Evolutionary conservation across 2,329 filamentous ascomycete genomes (phyloP).

Genomic region (Alternaria angustiovoidea): DNA sequence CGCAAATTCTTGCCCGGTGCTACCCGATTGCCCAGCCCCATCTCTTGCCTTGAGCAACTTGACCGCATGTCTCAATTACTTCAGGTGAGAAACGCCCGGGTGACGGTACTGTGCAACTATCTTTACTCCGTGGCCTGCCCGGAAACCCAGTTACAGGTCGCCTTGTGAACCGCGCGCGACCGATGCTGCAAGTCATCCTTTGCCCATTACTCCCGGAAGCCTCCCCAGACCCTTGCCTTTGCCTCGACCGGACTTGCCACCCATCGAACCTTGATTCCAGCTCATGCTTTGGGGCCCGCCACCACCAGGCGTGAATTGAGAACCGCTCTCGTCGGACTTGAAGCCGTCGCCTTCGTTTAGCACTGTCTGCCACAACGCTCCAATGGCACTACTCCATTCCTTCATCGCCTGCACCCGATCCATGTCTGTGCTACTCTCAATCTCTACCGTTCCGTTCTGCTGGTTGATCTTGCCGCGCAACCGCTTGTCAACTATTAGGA

Average conservation of each 20-base stretch:
- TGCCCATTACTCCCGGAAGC: conserved; percentile 45
- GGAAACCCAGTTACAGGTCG: conserved; percentile 43
- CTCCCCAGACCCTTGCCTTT: conserved; percentile 53
- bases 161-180: conserved; percentile 40
- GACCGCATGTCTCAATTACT: conserved; percentile 48
- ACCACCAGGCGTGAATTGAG: conserved; percentile 45
- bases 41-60: conserved; percentile 31
- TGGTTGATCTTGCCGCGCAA: conserved; percentile 91
- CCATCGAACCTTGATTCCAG: conserved; percentile 42
- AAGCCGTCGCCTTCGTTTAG: conserved; percentile 82
- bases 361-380: conserved; percentile 72
- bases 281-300: conserved; percentile 34
- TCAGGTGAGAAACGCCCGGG: conserved; percentile 39
- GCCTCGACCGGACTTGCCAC: conserved; percentile 39
- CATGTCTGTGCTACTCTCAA: conserved; percentile 75
- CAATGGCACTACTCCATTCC: conserved; percentile 75
- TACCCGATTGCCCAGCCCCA: conserved; percentile 37
- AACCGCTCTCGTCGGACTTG: conserved; percentile 57
- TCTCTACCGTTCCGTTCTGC: conserved; percentile 81
- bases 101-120: conserved; percentile 47
- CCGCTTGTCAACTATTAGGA: conserved; percentile 89
- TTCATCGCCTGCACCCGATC: conserved; percentile 77
- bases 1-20: conserved; percentile 42
- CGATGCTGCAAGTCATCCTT: conserved; percentile 52
- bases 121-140: conserved; percentile 37